Evolutionary conservation across 257 asterid genomes (phyloP), one percentile per base, ranked within the genome.

Genomic region (Verbena officinalis): DNA sequence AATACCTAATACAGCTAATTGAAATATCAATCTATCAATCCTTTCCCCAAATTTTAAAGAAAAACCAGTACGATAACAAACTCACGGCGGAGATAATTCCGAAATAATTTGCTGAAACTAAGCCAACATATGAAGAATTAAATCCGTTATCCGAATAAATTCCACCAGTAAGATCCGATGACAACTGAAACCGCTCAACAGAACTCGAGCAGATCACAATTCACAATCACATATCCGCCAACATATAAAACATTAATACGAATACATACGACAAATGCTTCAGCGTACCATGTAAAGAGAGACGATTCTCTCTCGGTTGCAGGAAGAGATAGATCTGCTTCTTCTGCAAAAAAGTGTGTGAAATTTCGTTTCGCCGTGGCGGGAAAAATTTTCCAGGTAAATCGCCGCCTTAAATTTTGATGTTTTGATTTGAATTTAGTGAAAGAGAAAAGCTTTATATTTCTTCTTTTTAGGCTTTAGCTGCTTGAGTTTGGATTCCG

Each of bases 391-490:
- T 68, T 64, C 12, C 23, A 11, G 71, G 50, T 31, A 69, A 62
- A 48, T 62, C 71, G 72, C 85, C 80, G 80, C 82, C 76, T 76
- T 17, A 50, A 56, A 44, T 61, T 75, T 76, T 70, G 58, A 27
- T 30, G 46, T 68, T 59, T 34, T 24, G 72, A 70, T 80, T 80
- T 80, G 78, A 80, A 70, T 66, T 75, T 69, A 57, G 61, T 31
- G 72, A 22, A 33, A 55, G 57, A 40, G 62, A 34, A 31, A 20
- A 11, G 23, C 22, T 27, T 13, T 53, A 17, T 7, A 12, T 50
- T 48, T 31, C 9, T 62, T 9, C 33, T 9, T 23, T 27, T 53
- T 13, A 15, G 4, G 4, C 33, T 27, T 27, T 27, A 2, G 33
- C 33, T 27, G 4, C 4, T 27, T 27, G 33, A 27, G 33, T 6